These are phyloP conservation scores for Ajuga reptans DNA, from an alignment of 305 asterid species.

Conservation along the genomic window DNA sequence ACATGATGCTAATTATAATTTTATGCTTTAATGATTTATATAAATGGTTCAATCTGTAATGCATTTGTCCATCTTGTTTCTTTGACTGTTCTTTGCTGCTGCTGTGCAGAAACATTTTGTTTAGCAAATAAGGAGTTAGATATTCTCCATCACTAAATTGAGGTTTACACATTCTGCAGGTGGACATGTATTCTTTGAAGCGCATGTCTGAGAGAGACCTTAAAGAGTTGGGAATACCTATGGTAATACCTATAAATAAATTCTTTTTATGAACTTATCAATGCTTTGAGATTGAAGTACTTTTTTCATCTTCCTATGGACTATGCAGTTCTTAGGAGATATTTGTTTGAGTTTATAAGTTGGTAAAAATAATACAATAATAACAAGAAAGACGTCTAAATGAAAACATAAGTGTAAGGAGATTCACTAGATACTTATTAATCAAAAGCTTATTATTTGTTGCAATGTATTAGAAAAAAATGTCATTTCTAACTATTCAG, in stretches of 20 bases:
- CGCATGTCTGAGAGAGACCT: slow-evolving; percentile 85
- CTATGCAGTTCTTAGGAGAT: background rate
- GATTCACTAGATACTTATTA: background rate
- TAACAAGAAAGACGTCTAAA: background rate
- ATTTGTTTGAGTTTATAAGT: background rate
- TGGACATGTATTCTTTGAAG: slow-evolving; percentile 81
- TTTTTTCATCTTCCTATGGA: slow-evolving; percentile 4
- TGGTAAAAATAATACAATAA: background rate
- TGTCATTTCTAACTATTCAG: background rate
- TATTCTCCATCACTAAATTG: background rate
- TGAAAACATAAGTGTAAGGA: background rate
- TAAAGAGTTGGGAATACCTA: slow-evolving; percentile 83
- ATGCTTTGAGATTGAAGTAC: background rate
- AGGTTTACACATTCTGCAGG: slow-evolving; percentile 45
- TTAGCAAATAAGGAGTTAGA: background rate
- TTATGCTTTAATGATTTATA: background rate
- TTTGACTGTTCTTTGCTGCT: background rate
- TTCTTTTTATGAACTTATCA: background rate
- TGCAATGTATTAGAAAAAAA: background rate
- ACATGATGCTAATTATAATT: background rate
- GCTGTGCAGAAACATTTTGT: background rate
- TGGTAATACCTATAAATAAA: slow-evolving; percentile 44
- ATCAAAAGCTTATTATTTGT: background rate
- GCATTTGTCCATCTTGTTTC: background rate
- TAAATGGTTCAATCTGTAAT: background rate